Conservation (phyloP, 2,329 filamentous ascomycete genomes). For the Sarocladium brachiariae region DNA sequence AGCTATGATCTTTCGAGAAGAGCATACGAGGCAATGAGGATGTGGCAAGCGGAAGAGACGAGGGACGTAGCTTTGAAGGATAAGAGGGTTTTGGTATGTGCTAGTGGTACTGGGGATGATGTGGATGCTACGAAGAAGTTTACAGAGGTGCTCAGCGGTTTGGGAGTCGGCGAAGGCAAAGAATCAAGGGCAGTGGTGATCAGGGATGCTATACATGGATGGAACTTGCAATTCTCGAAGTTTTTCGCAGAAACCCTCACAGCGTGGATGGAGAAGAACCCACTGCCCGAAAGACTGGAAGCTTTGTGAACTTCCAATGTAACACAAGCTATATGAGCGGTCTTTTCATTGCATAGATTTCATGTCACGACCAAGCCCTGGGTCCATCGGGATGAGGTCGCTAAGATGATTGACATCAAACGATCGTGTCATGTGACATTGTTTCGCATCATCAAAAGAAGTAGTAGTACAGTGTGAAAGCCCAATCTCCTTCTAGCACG, state of each 20-base stretch:
- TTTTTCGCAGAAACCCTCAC: slow-evolving; percentile 27
- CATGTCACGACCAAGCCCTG: too few relatives aligned
- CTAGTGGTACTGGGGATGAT: slow-evolving; percentile 5
- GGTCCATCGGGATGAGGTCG: too few relatives aligned
- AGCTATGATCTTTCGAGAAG: slow-evolving; percentile 4
- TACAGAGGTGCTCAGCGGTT: slow-evolving; percentile 16
- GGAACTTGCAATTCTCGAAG: slow-evolving; percentile 29
- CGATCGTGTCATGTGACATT: too few relatives aligned
- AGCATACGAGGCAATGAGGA: slow-evolving; percentile 6
- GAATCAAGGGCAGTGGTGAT: slow-evolving; percentile 22
- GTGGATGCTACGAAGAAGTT: slow-evolving; percentile 17
- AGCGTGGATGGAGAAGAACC: slow-evolving; percentile 24
- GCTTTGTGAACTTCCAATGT: neutral
- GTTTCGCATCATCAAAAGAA: neutral
- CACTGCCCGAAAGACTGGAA: slow-evolving; percentile 16
- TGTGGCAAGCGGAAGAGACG: slow-evolving; percentile 4
- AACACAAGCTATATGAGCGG: too few relatives aligned
- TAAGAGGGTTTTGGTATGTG: slow-evolving; percentile 5
- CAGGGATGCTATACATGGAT: slow-evolving; percentile 27
- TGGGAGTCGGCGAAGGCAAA: slow-evolving; percentile 14
- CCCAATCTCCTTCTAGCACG: neutral
- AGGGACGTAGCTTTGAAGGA: slow-evolving; percentile 8
- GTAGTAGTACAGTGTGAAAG: too few relatives aligned
- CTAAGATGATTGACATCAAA: too few relatives aligned
- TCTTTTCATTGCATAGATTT: too few relatives aligned